A percentile compares a stretch with the other conserved stretches of the same genome.
Evolutionary conservation across 495 filamentous ascomycete genomes (phyloP).

Genomic region (Aspergillus mulundensis): DNA sequence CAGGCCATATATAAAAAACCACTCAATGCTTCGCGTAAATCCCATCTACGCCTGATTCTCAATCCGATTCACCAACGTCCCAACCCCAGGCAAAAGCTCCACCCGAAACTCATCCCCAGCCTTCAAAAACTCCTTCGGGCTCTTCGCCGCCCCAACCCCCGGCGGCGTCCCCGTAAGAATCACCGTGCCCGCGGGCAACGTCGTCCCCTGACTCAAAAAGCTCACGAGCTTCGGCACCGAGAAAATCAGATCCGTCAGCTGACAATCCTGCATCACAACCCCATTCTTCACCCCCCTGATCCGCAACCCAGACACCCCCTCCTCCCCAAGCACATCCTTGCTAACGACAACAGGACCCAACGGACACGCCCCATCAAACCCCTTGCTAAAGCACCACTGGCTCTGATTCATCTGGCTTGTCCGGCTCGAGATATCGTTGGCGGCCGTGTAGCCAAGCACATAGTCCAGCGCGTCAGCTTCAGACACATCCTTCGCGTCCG

Average conservation of each 20-base stretch:
- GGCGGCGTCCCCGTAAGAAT: conserved; percentile 79
- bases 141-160: conserved; percentile 51
- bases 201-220: conserved; percentile 74
- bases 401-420: conserved; percentile 75
- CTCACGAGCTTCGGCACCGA: conserved; percentile 66
- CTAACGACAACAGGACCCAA: conserved; percentile 58
- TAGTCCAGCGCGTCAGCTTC: conserved; percentile 68
- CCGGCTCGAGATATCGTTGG: conserved; percentile 77
- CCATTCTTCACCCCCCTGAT: conserved; percentile 63
- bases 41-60: conserved; percentile 25
- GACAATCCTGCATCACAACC: conserved; percentile 61
- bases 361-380: conserved; percentile 78
- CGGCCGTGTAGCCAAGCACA: conserved; percentile 74
- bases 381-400: conserved; percentile 80
- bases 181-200: conserved; percentile 71
- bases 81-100: conserved; percentile 43
- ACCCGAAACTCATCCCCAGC: conserved; percentile 59
- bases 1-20: no score
- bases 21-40: no score
- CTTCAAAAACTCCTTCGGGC: conserved; percentile 52
- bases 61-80: conserved; percentile 39
- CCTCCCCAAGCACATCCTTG: conserved; percentile 45
- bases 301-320: conserved; percentile 52
- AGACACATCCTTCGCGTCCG: conserved; percentile 60
- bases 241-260: conserved; percentile 71